Base-by-base conservation (phyloP, 202 grass and related monocot genomes). In the Bolboschoenoplectus hybrid region DNA sequence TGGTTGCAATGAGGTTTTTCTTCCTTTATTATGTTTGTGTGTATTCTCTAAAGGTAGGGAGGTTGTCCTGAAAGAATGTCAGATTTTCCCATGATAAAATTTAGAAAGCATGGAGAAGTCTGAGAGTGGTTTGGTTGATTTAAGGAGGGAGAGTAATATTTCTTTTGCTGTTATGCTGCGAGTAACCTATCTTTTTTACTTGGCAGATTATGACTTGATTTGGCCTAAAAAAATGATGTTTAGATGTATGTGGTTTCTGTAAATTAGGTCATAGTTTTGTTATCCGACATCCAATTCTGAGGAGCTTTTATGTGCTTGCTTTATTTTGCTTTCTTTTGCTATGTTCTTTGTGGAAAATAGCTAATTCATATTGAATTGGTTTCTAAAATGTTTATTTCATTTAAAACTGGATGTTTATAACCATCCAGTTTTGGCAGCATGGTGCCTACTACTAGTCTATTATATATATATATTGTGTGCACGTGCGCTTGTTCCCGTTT, bases 221-320 rank as follows among this genome's bases (percentile, higher is more conserved):
- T 6, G 53, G 76, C 16, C 55, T 80, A 0, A 6, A 26, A 20
- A 61, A 61, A 80, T n/a, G 49, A 76, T 77, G 11, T 61, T 2
- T 20, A 20, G 9, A 50, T 32, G 7, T n/a, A 44, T 60, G 53
- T 41, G 53, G 8, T 44, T 60, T 80, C 76, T 61, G 53, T 80
- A 61, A 80, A 80, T 43, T 80, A 80, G 53, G 76, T 80, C 16
- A 19, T 43, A 80, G 53, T 80, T 61, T 74, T 80, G 76, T 80
- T 44, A 61, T 44, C 16, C 14, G 19, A 80, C 53, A 60, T 61
- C 52, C 34, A 41, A 79, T 4, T 6, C n/a, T 0, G 9, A 49
- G 44, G 9, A 9, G 44, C 45, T 12, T 43, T 43, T 41, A 0
- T 16, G 53, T 60, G 2, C 53, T 61, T 80, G 36, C 74, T 78